Conservation (phyloP, 352 stramenopile species). For the Nothophytophthora sp. region DNA sequence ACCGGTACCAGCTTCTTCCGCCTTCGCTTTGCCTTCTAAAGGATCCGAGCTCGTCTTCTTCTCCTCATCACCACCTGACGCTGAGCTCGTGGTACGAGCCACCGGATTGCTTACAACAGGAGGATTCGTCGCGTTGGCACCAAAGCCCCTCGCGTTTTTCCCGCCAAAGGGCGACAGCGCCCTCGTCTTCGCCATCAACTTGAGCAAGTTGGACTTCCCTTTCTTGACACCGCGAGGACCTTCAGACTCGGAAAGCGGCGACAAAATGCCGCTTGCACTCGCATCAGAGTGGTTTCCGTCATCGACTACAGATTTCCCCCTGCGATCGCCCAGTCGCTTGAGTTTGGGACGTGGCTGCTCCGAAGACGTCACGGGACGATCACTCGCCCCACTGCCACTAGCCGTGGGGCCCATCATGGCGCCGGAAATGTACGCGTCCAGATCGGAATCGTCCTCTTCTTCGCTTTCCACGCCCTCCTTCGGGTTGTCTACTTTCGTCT, state of each 20-base stretch:
- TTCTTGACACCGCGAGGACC: conserved; percentile 8
- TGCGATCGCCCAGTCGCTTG: conserved; percentile 20
- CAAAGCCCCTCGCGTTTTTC: conserved; percentile 29
- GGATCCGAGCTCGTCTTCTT: too few relatives aligned
- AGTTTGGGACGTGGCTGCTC: conserved; percentile 17
- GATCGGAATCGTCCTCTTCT: conserved; percentile 24
- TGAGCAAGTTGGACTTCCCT: conserved; percentile 62
- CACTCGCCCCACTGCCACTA: conserved; percentile 1
- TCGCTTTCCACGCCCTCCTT: conserved; percentile 5
- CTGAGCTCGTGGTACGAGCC: conserved; percentile 10
- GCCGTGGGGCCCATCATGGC: conserved; percentile 15
- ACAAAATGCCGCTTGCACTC: conserved; percentile 2
- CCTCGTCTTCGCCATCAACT: conserved; percentile 66
- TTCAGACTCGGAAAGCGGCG: conserved; percentile 18
- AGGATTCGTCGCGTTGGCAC: conserved; percentile 1
- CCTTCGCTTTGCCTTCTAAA: too few relatives aligned
- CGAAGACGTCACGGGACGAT: neutral
- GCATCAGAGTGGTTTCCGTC: conserved; percentile 8
- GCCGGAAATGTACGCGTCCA: conserved; percentile 25
- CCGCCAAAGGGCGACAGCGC: conserved; percentile 60
- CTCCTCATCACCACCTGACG: too few relatives aligned
- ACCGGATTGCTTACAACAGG: conserved; percentile 4
- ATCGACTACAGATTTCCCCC: conserved; percentile 2
- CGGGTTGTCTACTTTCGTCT: conserved; percentile 7
- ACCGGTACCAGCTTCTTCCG: too few relatives aligned